Conservation (phyloP, 1,284 basidiomycete genomes). For the Exsudoporus floridanus region DNA sequence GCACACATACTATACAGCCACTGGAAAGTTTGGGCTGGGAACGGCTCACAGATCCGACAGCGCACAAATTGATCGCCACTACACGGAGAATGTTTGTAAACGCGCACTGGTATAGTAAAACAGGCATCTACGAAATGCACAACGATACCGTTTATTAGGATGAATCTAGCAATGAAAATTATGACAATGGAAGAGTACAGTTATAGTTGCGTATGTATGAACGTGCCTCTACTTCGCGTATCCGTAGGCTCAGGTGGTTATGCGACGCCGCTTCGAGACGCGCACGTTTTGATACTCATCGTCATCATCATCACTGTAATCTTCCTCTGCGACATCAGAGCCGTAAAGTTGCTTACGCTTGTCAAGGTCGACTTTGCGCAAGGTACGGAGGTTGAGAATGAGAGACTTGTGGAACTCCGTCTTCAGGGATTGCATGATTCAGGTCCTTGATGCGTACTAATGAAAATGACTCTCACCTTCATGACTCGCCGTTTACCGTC, state of each 20-base stretch:
- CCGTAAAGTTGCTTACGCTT: constrained; percentile 48
- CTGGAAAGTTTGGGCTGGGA: no score
- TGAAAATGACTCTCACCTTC: constrained; percentile 47
- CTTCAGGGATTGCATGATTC: constrained; percentile 37
- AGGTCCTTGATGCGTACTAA: neutral
- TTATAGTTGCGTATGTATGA: constrained; percentile 30
- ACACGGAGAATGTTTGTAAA: no score
- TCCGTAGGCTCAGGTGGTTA: constrained; percentile 25
- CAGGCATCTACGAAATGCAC: constrained; percentile 17
- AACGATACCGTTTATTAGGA: constrained; percentile 26
- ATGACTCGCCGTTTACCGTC: constrained; percentile 49
- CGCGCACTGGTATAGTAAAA: no score
- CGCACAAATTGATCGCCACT: no score
- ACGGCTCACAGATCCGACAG: no score
- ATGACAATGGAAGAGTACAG: constrained; percentile 27
- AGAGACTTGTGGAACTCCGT: constrained; percentile 66
- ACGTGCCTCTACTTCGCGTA: constrained; percentile 22
- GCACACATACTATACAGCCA: neutral
- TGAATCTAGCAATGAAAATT: constrained; percentile 33
- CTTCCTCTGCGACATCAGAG: constrained; percentile 42
- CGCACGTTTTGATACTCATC: constrained; percentile 41
- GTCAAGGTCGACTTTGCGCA: constrained; percentile 57
- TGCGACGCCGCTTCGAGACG: constrained; percentile 35
- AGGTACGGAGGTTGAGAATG: constrained; percentile 49
- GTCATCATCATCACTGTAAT: constrained; percentile 50